Conservation (phyloP, 208 protist genomes). For the Angomonas desouzai region DNA sequence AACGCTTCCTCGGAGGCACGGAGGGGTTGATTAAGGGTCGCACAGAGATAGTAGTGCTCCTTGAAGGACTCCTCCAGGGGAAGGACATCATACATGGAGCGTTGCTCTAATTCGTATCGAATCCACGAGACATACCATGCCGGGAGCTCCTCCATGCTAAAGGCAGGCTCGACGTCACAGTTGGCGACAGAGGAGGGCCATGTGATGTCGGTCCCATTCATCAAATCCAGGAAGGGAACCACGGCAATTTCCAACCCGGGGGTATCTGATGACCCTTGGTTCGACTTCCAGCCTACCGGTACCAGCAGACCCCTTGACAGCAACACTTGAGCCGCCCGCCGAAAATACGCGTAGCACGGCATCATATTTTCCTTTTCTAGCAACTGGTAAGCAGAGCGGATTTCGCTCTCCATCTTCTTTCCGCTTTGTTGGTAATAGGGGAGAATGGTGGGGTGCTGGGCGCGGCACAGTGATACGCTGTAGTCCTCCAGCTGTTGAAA, state of each 20-base stretch:
- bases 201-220: slow-evolving; percentile 48
- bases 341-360: slow-evolving; percentile 36
- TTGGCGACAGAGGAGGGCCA: slow-evolving; percentile 25
- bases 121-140: slow-evolving; percentile 56
- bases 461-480: slow-evolving; percentile 50
- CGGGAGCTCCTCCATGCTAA: slow-evolving; percentile 55
- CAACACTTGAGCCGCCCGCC: slow-evolving; percentile 58
- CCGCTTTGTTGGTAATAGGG: slow-evolving; percentile 47
- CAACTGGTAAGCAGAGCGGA: slow-evolving; percentile 27
- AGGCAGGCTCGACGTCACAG: slow-evolving; percentile 62
- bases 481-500: slow-evolving; percentile 30
- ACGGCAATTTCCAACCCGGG: slow-evolving; percentile 56
- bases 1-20: slow-evolving; percentile 73
- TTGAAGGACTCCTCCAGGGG: slow-evolving; percentile 23
- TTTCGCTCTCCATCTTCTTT: slow-evolving; percentile 43
- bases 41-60: slow-evolving; percentile 56
- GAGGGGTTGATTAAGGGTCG: slow-evolving; percentile 47
- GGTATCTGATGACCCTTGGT: background rate
- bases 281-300: background rate
- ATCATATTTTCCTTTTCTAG: slow-evolving; percentile 41
- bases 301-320: slow-evolving; percentile 39
- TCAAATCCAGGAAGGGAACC: slow-evolving; percentile 72
- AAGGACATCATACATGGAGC: slow-evolving; percentile 25
- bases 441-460: slow-evolving; percentile 51
- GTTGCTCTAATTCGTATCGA: slow-evolving; percentile 20